These are phyloP conservation scores for Fusarium sambucinum DNA, from an alignment of 2,329 filamentous ascomycete genomes.

Conservation along the genomic window DNA sequence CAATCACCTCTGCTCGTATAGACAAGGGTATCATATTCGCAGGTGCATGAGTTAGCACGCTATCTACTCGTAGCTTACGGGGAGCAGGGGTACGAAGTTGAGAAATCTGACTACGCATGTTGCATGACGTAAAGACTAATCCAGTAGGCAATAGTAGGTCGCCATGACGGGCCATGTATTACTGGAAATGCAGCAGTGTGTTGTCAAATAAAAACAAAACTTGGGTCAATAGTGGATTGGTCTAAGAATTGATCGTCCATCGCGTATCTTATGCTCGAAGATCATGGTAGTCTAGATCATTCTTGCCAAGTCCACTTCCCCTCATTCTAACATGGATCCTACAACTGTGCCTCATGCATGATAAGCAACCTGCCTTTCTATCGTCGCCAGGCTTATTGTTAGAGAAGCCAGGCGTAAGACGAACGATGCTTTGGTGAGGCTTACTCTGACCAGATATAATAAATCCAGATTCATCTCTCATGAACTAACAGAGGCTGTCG, in stretches of 20 bases:
- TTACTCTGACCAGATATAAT: too few species aligned
- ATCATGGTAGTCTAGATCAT: background rate
- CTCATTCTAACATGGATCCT: background rate
- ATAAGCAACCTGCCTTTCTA: background rate
- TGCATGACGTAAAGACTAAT: conserved; percentile 17
- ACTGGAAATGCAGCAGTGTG: background rate
- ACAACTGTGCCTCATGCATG: background rate
- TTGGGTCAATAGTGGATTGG: background rate
- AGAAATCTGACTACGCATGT: conserved; percentile 1
- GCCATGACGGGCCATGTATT: too few species aligned
- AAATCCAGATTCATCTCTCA: too few species aligned
- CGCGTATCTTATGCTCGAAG: background rate
- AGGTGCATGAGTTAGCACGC: background rate
- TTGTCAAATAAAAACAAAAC: background rate
- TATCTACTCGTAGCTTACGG: background rate
- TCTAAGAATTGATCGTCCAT: background rate
- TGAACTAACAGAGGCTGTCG: too few species aligned
- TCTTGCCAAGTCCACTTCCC: background rate
- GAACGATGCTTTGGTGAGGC: too few species aligned
- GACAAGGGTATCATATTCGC: conserved; percentile 1
- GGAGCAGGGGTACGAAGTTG: background rate
- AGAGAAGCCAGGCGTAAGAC: background rate
- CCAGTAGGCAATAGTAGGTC: background rate
- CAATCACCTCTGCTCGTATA: background rate
- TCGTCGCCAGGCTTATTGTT: background rate